These are phyloP conservation scores for Rhodomyrtus psidioides DNA, from an alignment of 441 rosid genomes.

Conservation along the genomic window DNA sequence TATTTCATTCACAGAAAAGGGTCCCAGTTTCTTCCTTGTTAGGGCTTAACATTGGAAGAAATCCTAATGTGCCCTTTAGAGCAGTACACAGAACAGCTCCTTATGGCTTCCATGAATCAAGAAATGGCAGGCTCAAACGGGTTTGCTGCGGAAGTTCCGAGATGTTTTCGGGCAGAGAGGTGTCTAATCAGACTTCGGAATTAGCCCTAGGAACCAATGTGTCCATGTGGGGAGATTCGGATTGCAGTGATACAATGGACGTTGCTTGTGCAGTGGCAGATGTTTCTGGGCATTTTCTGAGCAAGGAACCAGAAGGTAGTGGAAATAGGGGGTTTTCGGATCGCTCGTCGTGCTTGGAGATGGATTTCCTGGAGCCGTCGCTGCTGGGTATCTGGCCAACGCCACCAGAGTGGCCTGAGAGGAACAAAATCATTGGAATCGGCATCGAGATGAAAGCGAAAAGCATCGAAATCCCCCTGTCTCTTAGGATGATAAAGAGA, in stretches of 20 bases:
- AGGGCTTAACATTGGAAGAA: not conserved
- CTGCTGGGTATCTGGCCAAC: slow-evolving; percentile 26
- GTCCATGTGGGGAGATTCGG: not conserved
- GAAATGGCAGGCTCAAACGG: not conserved
- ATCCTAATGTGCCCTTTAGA: not conserved
- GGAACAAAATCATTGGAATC: slow-evolving; percentile 27
- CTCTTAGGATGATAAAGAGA: slow-evolving; percentile 50
- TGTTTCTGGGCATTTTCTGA: not conserved
- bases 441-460: slow-evolving; percentile 50
- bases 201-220: not conserved
- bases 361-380: slow-evolving; percentile 35
- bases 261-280: slow-evolving; percentile 7
- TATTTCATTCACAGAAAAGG: not conserved
- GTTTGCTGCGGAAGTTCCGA: not conserved
- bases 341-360: slow-evolving; percentile 23
- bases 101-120: not conserved
- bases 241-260: not conserved
- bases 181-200: not conserved
- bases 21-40: not conserved
- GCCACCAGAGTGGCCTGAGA: slow-evolving; percentile 55
- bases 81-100: not conserved
- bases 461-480: slow-evolving; percentile 46
- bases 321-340: not conserved
- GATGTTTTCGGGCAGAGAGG: not conserved
- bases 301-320: not conserved